Percentiles rank a stretch among this genome's conserved stretches.
These are phyloP conservation scores for Corynespora cassiicola DNA, from an alignment of 2,329 filamentous ascomycete genomes.

Conservation along the genomic window DNA sequence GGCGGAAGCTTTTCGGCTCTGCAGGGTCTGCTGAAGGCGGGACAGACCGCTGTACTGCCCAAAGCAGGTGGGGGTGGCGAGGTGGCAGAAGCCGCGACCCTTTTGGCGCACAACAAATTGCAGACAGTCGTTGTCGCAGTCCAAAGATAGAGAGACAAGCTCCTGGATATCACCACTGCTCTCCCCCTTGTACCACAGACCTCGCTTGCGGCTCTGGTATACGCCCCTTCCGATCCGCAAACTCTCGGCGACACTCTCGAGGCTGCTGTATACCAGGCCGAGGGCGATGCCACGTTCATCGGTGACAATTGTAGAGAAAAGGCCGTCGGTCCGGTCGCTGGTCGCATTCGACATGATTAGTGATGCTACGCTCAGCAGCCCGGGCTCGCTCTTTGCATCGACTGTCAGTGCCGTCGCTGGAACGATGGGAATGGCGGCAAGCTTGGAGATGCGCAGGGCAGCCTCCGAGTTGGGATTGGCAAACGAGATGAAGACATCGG, in stretches of 20 bases:
- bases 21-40: conserved; percentile 84
- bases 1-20: conserved; percentile 80
- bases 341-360: conserved; percentile 77
- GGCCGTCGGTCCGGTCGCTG: conserved; percentile 81
- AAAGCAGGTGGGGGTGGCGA: conserved; percentile 92
- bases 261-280: conserved; percentile 92
- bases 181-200: conserved; percentile 95
- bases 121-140: conserved; percentile 93
- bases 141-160: conserved; percentile 80
- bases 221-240: conserved; percentile 82
- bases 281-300: conserved; percentile 85
- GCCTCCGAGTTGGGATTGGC: conserved; percentile 47
- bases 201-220: conserved; percentile 94
- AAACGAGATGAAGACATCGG: conserved; percentile 60
- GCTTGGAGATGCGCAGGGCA: conserved; percentile 50
- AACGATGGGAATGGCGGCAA: conserved; percentile 72
- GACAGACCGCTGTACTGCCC: conserved; percentile 82
- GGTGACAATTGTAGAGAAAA: conserved; percentile 89
- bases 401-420: conserved; percentile 74
- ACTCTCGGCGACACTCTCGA: conserved; percentile 87
- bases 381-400: conserved; percentile 64
- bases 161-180: conserved; percentile 94
- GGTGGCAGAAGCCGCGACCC: conserved; percentile 89
- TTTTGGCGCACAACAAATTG: conserved; percentile 90
- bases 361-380: conserved; percentile 70